Evolutionary conservation across 768 basidiomycete genomes (phyloP), one percentile per base, ranked within the genome.

Genomic region (Tulasnella sp.): DNA sequence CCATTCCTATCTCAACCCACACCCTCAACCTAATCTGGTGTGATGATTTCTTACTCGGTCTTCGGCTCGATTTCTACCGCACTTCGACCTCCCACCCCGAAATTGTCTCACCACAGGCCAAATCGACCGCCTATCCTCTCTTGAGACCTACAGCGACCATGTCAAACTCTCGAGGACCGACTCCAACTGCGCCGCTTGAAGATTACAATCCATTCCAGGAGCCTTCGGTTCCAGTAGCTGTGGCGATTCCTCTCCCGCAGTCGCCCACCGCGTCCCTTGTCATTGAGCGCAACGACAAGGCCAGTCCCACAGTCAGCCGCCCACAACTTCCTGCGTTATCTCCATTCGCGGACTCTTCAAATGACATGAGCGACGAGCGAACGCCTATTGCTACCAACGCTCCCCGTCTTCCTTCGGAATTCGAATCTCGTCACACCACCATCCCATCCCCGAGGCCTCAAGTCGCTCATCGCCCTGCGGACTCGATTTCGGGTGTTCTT

Each of bases 191-290:
- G 6, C 11, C 7, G 35, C 37, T 32, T 40, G 36, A 44, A 17
- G 69, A 70, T 62, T 34, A 44, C 34, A 47, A 70, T 47, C 69
- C 69, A 19, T 70, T 70, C 44, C 22, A 70, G 29, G 69, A 70
- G 35, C 69, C 47, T 59, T 59, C 52, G 32, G 52, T 59, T 6
- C 69, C 44, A 2, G 69, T 59, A 19, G 69, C 69, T 1, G 47
- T 34, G 35, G 59, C 44, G 22, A 70, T 70, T 52, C 69, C 69
- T 52, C 44, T 70, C 17, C 69, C 69, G 2, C 69, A 44, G 5
- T 70, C 69, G 34, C 69, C 69, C 5, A 22, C 44, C 32, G 41
- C 69, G 16, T 70, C 69, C 9, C 32, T 41, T 69, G 52, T 59
- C 52, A 29, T 59, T 14, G 52, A 59, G 11, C 52, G 26, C 52